A percentile compares a stretch with the other conserved stretches of the same genome.
These are phyloP conservation scores for Colletotrichum australisinense DNA, from an alignment of 2,329 filamentous ascomycete genomes.

Conservation along the genomic window DNA sequence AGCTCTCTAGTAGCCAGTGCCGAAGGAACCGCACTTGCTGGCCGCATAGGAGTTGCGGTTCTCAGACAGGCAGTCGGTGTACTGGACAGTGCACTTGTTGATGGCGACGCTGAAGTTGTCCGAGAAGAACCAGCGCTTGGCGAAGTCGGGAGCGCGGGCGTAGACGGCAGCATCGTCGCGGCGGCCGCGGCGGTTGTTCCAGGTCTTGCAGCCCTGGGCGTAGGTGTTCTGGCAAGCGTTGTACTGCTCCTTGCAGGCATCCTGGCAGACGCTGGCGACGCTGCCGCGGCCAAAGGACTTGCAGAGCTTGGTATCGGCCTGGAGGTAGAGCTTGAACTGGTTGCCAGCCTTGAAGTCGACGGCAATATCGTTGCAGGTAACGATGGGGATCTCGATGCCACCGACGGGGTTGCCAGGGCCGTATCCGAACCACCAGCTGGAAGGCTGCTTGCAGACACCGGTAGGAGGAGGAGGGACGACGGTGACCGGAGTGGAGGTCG, in stretches of 20 bases:
- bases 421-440: constrained; percentile 71
- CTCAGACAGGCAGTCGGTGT: constrained; percentile 56
- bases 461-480: constrained; percentile 59
- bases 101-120: constrained; percentile 44
- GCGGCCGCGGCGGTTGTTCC: constrained; percentile 37
- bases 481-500: constrained; percentile 40
- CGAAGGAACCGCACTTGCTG: constrained; percentile 54
- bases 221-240: constrained; percentile 60
- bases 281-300: constrained; percentile 53
- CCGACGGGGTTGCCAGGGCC: constrained; percentile 70
- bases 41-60: constrained; percentile 53
- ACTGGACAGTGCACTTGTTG: constrained; percentile 61
- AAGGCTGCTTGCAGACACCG: constrained; percentile 65
- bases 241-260: constrained; percentile 66
- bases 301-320: constrained; percentile 55
- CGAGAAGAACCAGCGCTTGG: constrained; percentile 39
- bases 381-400: constrained; percentile 61
- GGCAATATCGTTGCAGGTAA: constrained; percentile 65
- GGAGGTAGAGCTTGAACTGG: constrained; percentile 65
- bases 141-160: constrained; percentile 28
- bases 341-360: constrained; percentile 51
- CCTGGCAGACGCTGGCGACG: constrained; percentile 56
- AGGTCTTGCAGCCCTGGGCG: constrained; percentile 57
- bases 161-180: constrained; percentile 17
- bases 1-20: constrained; percentile 36